Base-by-base conservation (phyloP, 192 early-diverging fungal species). In the Coemansia sp. region DNA sequence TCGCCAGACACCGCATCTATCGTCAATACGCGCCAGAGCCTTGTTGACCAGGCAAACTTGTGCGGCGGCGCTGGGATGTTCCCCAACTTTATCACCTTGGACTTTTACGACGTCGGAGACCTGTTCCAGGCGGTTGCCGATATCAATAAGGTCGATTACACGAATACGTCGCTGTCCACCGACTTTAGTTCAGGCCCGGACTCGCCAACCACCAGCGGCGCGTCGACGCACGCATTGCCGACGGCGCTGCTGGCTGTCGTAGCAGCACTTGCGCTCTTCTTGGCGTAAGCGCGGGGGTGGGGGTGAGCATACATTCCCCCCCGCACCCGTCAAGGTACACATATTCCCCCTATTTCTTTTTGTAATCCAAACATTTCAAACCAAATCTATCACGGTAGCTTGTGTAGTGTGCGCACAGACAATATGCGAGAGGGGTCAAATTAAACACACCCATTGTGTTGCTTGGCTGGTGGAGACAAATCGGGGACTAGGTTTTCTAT, bases 41-140 rank as follows among this genome's bases (percentile, higher is more conserved):
- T 92, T 32, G 46, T 74, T 59, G 59, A 68, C 3, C 89, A 92
- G 62, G 81, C 83, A 43, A 79, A 85, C 36, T 57, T 73, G 19
- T 92, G 91, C 50, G 61, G 62, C 13, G 41, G 22, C 15, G 69
- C 59, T 4, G 73, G 67, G 2, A 55, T 75, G 38, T 77, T 83
- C 62, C 87, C 91, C 25, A 92, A 83, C 69, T 92, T 86, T 76
- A 66, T 92, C 8, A 82, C 87, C 0, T 86, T 92, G 6, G 91
- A 92, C 67, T 92, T 87, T 79, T 92, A 88, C 65, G 86, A 92
- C 25, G 58, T 81, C 23, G 89, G 89, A 15, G 65, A 69, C 13
- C 32, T 84, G 17, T 67, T 88, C 63, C 48, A 74, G 42, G 73
- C 77, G 1, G 73, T 87, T 9, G 86, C 85, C 1, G 63, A 78